phyloP scores from a whole-genome alignment of 2,329 filamentous ascomycete genomes.

The Fusarium incarnatum region DNA sequence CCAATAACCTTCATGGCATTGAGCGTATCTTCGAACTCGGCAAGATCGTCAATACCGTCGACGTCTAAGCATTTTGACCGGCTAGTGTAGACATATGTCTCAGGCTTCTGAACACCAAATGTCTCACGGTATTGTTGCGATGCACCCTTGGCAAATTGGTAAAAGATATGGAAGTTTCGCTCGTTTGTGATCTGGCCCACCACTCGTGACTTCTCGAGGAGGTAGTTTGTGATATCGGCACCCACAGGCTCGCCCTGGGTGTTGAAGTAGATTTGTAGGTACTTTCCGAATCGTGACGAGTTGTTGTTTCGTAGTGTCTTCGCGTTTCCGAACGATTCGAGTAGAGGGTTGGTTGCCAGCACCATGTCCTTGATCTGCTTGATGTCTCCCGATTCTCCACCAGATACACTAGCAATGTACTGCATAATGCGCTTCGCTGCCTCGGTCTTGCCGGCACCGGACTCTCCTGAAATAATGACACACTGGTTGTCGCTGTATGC shows the following conservation, averaged over 20 bases:
- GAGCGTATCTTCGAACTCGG: constrained; percentile 89
- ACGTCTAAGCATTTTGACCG: constrained; percentile 95
- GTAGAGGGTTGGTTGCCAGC: constrained; percentile 93
- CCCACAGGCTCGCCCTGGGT: constrained; percentile 89
- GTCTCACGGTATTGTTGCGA: constrained; percentile 85
- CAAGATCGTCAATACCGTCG: constrained; percentile 89
- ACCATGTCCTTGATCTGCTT: constrained; percentile 99
- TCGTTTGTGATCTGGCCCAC: constrained; percentile 96
- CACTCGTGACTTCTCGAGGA: constrained; percentile 94
- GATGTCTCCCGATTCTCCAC: constrained; percentile 85
- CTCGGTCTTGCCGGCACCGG: constrained; percentile 97
- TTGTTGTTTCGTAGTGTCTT: constrained; percentile 99
- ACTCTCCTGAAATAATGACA: constrained; percentile 99
- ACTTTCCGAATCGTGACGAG: constrained; percentile 98
- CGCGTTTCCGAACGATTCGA: constrained; percentile 98
- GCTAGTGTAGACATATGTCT: constrained; percentile 94
- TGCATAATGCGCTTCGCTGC: constrained; percentile 99
- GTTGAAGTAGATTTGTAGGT: constrained; percentile 97
- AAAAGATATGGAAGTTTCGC: constrained; percentile 99
- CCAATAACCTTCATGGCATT: constrained; percentile 97
- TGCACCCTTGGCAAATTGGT: constrained; percentile 96
- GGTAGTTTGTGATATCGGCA: constrained; percentile 97
- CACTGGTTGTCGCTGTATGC: constrained; percentile 99
- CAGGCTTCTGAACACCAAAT: constrained; percentile 92
- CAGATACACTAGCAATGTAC: constrained; percentile 97